Conservation (phyloP, 306 rosid species). For the Glycine latifolia region DNA sequence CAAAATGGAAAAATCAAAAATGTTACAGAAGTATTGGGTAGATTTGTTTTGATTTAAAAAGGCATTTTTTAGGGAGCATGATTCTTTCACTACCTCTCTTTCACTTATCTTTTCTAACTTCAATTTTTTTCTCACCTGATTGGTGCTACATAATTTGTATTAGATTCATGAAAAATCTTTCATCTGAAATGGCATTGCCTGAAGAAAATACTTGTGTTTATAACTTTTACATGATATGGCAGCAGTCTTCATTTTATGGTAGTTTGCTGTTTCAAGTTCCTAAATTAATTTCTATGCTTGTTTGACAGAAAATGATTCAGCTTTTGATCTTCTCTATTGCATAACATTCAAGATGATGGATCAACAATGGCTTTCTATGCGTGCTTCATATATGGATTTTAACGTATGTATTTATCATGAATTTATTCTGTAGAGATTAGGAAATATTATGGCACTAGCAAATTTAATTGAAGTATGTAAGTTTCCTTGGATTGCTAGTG, state of each 20-base stretch:
- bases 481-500: conserved; percentile 30
- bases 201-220: conserved; percentile 4
- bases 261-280: conserved; percentile 38
- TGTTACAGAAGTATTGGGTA: conserved; percentile 9
- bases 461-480: not conserved
- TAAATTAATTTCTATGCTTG: conserved; percentile 17
- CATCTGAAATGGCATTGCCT: not conserved
- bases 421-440: conserved; percentile 20
- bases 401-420: conserved; percentile 69
- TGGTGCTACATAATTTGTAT: conserved; percentile 1
- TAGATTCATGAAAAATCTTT: not conserved
- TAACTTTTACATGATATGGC: conserved; percentile 6
- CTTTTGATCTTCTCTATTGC: conserved; percentile 96
- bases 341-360: conserved; percentile 99
- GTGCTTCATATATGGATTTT: conserved; percentile 98
- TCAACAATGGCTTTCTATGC: conserved; percentile 97
- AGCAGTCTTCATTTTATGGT: conserved; percentile 31
- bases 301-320: conserved; percentile 80
- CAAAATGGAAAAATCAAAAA: conserved; percentile 15
- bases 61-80: conserved; percentile 3
- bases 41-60: conserved; percentile 22
- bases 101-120: not conserved
- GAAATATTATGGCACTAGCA: conserved; percentile 24
- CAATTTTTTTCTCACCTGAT: not conserved
- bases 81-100: conserved; percentile 10